phyloP scores from a whole-genome alignment of 2,329 filamentous ascomycete genomes.

The Fusarium floridanum region DNA sequence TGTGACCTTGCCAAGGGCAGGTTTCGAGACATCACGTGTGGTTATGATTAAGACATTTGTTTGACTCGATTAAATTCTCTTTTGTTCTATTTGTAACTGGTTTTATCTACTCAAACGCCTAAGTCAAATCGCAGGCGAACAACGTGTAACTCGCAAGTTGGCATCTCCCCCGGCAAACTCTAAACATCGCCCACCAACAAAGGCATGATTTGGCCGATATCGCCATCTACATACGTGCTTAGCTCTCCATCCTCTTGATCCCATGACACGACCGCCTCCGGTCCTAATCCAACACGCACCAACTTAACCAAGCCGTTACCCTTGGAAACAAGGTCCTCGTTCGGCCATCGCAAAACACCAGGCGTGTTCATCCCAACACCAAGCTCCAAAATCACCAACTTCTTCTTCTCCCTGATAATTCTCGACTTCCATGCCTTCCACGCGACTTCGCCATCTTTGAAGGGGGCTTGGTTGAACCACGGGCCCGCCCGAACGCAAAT shows the following conservation, averaged over 20 bases:
- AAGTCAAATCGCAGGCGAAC: background rate
- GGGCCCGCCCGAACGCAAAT: constrained; percentile 39
- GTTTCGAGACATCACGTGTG: background rate
- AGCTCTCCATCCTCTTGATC: constrained; percentile 34
- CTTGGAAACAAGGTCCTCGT: constrained; percentile 35
- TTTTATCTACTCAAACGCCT: background rate
- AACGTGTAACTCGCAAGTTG: background rate
- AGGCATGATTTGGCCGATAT: constrained; percentile 17
- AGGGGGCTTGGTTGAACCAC: constrained; percentile 38
- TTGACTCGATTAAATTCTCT: background rate
- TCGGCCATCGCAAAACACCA: constrained; percentile 40
- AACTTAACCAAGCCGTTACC: constrained; percentile 30
- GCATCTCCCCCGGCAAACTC: background rate
- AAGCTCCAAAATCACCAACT: constrained; percentile 37
- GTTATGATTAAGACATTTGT: background rate
- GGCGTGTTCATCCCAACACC: constrained; percentile 43
- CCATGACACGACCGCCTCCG: constrained; percentile 38
- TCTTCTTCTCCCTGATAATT: constrained; percentile 22
- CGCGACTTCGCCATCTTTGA: constrained; percentile 12
- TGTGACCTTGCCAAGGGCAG: constrained; percentile 9
- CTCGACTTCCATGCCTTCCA: constrained; percentile 30
- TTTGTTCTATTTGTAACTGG: background rate
- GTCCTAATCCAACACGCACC: constrained; percentile 34
- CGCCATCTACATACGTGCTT: constrained; percentile 40
- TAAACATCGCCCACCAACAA: constrained; percentile 4